phyloP scores from a whole-genome alignment of 805 yeast species.

The Sugiyamaella valdiviana region DNA sequence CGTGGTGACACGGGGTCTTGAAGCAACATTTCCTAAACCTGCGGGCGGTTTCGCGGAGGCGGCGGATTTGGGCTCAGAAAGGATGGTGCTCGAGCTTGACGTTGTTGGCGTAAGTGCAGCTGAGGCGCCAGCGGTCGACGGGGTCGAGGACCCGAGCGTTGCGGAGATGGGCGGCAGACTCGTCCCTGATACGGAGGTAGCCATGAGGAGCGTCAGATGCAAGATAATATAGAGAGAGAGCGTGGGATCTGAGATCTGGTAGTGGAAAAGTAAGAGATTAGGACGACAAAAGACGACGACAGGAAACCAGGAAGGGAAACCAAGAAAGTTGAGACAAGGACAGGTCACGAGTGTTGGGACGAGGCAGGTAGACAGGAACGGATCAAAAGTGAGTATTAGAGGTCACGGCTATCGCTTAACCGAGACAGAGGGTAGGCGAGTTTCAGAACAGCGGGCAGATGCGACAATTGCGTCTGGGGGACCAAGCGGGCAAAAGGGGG shows the following conservation, averaged over 20 bases:
- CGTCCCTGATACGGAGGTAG: background rate
- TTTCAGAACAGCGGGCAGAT: background rate
- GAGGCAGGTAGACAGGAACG: background rate
- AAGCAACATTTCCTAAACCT: background rate
- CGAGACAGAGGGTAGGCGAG: background rate
- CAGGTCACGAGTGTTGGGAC: background rate
- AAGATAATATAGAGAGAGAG: background rate
- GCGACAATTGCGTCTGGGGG: background rate
- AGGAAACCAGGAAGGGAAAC: no score
- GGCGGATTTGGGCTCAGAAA: background rate
- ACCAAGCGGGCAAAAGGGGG: background rate
- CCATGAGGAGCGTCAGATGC: background rate
- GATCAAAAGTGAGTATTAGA: no score
- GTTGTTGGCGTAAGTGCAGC: background rate
- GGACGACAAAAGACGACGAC: background rate
- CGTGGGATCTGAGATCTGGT: background rate
- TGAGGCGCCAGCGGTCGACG: background rate
- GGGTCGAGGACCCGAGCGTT: background rate
- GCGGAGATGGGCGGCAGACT: background rate
- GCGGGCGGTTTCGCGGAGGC: background rate
- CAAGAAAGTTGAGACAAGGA: no score
- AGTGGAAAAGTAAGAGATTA: background rate
- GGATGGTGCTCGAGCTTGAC: background rate
- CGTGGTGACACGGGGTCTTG: conserved; percentile 58
- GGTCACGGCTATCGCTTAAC: background rate